phyloP scores from a whole-genome alignment of 345 rosid genomes.

The Pistacia vera region DNA sequence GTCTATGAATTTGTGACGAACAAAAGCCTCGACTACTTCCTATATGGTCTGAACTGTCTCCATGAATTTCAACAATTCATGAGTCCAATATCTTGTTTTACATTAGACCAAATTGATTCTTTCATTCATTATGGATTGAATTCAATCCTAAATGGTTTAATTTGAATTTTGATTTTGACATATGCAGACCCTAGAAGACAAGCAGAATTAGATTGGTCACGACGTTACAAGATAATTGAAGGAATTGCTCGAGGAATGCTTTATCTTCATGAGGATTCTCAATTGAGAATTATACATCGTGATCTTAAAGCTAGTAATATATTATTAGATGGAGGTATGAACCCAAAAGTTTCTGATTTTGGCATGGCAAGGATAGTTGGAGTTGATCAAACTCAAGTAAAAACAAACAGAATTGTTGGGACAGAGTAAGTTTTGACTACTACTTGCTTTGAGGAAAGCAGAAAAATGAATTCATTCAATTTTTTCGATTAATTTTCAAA shows the following conservation, averaged over 20 bases:
- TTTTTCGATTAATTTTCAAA: too few species aligned
- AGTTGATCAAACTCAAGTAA: slow-evolving; percentile 38
- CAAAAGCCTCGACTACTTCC: slow-evolving; percentile 36
- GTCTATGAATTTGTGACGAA: slow-evolving; percentile 33
- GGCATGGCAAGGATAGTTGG: slow-evolving; percentile 46
- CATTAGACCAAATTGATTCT: too few species aligned
- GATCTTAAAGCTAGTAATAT: neutral
- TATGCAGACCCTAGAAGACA: neutral
- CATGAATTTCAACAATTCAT: neutral
- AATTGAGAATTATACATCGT: slow-evolving; percentile 1
- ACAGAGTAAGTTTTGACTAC: slow-evolving; percentile 30
- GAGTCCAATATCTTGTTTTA: too few species aligned
- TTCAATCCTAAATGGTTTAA: neutral
- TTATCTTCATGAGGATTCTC: slow-evolving; percentile 8
- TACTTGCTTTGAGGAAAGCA: neutral
- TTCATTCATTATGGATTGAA: too few species aligned
- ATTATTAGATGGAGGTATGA: too few species aligned
- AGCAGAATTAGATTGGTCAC: neutral
- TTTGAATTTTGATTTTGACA: neutral
- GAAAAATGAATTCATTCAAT: neutral
- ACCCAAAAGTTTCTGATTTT: slow-evolving; percentile 45
- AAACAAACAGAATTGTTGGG: slow-evolving; percentile 35
- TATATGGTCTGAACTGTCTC: slow-evolving; percentile 18
- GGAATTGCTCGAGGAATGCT: slow-evolving; percentile 2
- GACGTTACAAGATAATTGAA: slow-evolving; percentile 8